phyloP scores from a whole-genome alignment of 2,329 filamentous ascomycete genomes.

The Diaporthe eres region DNA sequence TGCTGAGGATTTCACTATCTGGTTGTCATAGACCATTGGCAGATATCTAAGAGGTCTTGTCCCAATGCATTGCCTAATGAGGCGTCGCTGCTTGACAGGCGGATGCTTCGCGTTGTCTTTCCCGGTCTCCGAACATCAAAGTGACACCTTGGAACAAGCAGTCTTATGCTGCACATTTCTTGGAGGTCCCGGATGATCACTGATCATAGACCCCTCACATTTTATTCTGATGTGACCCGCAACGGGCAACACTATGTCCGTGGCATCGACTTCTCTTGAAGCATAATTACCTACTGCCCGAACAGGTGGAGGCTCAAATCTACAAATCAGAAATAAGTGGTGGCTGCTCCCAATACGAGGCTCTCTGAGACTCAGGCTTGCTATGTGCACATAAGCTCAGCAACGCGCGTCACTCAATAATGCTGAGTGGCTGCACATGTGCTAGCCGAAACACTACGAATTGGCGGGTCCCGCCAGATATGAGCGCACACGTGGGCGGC shows the following conservation, averaged over 20 bases:
- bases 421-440: neutral
- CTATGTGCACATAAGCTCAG: neutral
- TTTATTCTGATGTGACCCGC: neutral
- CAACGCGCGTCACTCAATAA: neutral
- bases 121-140: neutral
- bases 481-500: neutral
- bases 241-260: neutral
- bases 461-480: neutral
- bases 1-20: neutral
- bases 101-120: neutral
- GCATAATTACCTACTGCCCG: neutral
- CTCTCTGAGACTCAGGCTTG: neutral
- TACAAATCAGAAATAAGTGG: neutral
- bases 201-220: neutral
- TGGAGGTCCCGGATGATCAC: neutral
- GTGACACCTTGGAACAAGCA: neutral
- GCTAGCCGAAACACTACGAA: neutral
- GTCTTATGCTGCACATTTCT: neutral
- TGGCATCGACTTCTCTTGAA: neutral
- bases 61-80: neutral
- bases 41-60: neutral
- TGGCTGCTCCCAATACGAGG: neutral
- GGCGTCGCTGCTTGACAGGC: neutral
- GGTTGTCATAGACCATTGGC: neutral
- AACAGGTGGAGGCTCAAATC: neutral